Conservation (phyloP, 2,329 filamentous ascomycete species). For the Stachybotrys chartarum region DNA sequence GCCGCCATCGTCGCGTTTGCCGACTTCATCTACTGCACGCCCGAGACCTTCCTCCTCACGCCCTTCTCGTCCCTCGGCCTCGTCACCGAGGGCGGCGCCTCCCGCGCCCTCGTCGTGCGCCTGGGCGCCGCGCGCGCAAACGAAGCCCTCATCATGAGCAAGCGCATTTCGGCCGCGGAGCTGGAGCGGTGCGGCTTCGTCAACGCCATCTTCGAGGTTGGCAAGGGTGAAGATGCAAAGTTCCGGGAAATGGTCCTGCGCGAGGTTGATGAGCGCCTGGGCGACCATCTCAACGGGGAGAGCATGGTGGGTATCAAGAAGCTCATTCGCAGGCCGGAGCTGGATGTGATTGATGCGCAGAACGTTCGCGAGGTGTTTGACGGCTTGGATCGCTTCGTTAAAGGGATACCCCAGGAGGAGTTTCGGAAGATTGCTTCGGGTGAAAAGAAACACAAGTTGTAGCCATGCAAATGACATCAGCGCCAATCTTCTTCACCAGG, state of each 20-base stretch:
- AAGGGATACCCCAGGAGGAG: slow-evolving; percentile 78
- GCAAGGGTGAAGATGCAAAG: slow-evolving; percentile 54
- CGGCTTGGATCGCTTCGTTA: slow-evolving; percentile 73
- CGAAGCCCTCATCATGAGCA: slow-evolving; percentile 89
- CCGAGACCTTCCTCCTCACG: slow-evolving; percentile 77
- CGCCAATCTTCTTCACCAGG: too few species aligned
- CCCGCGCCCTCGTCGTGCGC: slow-evolving; percentile 68
- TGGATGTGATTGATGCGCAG: slow-evolving; percentile 65
- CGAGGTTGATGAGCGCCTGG: slow-evolving; percentile 77
- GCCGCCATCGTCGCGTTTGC: slow-evolving; percentile 77
- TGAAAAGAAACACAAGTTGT: slow-evolving; percentile 93
- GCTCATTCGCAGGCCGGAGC: slow-evolving; percentile 67
- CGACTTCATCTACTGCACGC: slow-evolving; percentile 87
- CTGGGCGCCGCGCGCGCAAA: slow-evolving; percentile 78
- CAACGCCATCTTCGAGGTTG: slow-evolving; percentile 67
- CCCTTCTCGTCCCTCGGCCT: slow-evolving; percentile 87
- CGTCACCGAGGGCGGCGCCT: slow-evolving; percentile 81
- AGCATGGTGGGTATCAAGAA: slow-evolving; percentile 80
- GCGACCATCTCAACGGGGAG: slow-evolving; percentile 70
- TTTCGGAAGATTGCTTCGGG: slow-evolving; percentile 79
- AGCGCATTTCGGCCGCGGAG: slow-evolving; percentile 65
- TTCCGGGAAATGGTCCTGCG: slow-evolving; percentile 66
- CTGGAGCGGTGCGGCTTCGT: slow-evolving; percentile 73
- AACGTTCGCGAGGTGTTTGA: slow-evolving; percentile 81
- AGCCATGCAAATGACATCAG: background rate